phyloP scores from a whole-genome alignment of 108 stramenopile species.

The Nitzschia putrida region DNA sequence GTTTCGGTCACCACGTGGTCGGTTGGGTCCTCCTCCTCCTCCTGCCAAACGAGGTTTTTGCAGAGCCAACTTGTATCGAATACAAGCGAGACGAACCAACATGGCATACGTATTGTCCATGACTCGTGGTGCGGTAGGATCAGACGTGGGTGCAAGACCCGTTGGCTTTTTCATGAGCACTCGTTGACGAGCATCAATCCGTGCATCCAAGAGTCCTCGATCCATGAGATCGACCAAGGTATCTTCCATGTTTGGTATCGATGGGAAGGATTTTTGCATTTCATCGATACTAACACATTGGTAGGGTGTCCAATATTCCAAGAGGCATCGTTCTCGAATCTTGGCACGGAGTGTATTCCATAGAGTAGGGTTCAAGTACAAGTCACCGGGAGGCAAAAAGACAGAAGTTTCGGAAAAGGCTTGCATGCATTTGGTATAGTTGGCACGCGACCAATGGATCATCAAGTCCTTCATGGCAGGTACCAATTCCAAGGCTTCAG shows the following conservation, averaged over 20 bases:
- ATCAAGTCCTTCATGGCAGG: constrained; percentile 42
- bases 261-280: constrained; percentile 49
- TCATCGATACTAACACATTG: constrained; percentile 53
- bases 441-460: constrained; percentile 36
- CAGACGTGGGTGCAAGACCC: constrained; percentile 6
- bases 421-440: constrained; percentile 41
- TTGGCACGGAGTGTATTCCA: constrained; percentile 39
- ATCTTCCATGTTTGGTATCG: constrained; percentile 26
- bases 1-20: constrained; percentile 6
- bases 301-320: constrained; percentile 74
- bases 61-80: constrained; percentile 38
- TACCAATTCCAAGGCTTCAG: constrained; percentile 50
- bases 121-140: constrained; percentile 23
- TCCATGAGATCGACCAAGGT: constrained; percentile 40
- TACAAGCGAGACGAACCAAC: constrained; percentile 56
- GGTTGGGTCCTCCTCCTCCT: not conserved
- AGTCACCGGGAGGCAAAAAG: constrained; percentile 25
- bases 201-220: constrained; percentile 23
- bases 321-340: constrained; percentile 65
- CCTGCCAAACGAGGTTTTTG: constrained; percentile 7
- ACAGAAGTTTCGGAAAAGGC: not conserved
- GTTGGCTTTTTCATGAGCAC: constrained; percentile 4
- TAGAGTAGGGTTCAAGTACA: constrained; percentile 52
- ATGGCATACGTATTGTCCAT: constrained; percentile 54
- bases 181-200: constrained; percentile 17